These are phyloP conservation scores for Penicillium simplicissimum DNA, from an alignment of 495 filamentous ascomycete genomes.

Conservation along the genomic window DNA sequence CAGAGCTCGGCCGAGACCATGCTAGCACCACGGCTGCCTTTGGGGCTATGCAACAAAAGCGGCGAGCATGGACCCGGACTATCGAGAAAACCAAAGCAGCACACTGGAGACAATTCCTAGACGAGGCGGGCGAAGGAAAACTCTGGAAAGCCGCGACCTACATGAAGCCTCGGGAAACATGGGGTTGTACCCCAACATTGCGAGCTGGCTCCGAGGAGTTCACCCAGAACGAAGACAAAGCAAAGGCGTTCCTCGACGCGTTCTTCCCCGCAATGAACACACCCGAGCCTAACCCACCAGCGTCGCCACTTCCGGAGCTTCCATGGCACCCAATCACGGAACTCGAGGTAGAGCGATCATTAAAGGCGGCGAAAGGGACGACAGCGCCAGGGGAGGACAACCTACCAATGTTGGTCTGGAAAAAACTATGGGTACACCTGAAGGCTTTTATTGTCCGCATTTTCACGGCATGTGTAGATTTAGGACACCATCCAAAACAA, in stretches of 20 bases:
- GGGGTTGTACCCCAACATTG: slow-evolving; percentile 19
- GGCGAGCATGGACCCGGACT: slow-evolving; percentile 14
- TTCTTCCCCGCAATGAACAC: slow-evolving; percentile 31
- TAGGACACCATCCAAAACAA: slow-evolving; percentile 25
- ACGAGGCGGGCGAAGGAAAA: slow-evolving; percentile 17
- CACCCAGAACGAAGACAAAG: slow-evolving; percentile 26
- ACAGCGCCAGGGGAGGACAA: slow-evolving; percentile 30
- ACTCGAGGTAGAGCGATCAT: slow-evolving; percentile 24
- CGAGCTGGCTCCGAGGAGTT: slow-evolving; percentile 12
- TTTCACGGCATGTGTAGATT: slow-evolving; percentile 18
- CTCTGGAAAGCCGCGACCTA: slow-evolving; percentile 29
- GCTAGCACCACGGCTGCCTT: background rate
- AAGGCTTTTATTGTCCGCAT: slow-evolving; percentile 16
- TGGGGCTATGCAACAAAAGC: slow-evolving; percentile 16
- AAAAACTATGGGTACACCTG: slow-evolving; percentile 24
- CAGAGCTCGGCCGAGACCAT: slow-evolving; percentile 11
- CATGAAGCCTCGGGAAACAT: slow-evolving; percentile 26
- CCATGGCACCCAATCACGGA: slow-evolving; percentile 27
- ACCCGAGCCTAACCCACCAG: slow-evolving; percentile 5
- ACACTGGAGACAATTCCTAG: slow-evolving; percentile 19
- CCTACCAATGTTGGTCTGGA: slow-evolving; percentile 26
- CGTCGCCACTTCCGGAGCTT: slow-evolving; percentile 7
- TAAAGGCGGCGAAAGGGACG: slow-evolving; percentile 20
- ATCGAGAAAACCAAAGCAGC: slow-evolving; percentile 13
- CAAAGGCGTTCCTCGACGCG: slow-evolving; percentile 21